A percentile compares a stretch with the other conserved stretches of the same genome.
Conservation (phyloP, 768 basidiomycete species). For the Tylopilus vinaceipallidus region DNA sequence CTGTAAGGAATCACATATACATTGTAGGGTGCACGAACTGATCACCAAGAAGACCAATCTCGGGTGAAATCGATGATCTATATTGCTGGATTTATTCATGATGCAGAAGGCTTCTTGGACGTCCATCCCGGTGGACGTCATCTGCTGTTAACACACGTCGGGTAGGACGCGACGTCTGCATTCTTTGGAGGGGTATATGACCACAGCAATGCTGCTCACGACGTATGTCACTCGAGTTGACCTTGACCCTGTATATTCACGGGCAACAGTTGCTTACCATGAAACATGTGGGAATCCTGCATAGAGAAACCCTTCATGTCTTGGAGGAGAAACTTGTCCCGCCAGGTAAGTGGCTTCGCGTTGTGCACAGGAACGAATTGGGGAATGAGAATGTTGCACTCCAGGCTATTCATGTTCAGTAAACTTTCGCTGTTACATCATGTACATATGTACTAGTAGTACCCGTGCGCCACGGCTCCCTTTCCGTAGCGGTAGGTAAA, state of each 20-base stretch:
- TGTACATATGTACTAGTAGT: too few relatives aligned
- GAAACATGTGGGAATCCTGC: slow-evolving; percentile 6
- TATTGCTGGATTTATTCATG: slow-evolving; percentile 1
- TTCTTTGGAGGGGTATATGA: slow-evolving; percentile 7
- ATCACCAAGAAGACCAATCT: neutral
- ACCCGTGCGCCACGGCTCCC: too few relatives aligned
- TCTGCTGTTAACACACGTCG: slow-evolving; percentile 1
- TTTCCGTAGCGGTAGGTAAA: too few relatives aligned
- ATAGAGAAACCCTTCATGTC: neutral
- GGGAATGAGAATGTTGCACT: too few relatives aligned
- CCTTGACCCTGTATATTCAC: neutral
- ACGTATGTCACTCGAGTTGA: neutral
- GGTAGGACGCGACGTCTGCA: slow-evolving; percentile 1
- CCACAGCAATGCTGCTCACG: slow-evolving; percentile 3
- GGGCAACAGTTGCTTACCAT: neutral
- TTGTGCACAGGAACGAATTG: neutral
- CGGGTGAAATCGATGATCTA: neutral
- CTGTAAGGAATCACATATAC: neutral
- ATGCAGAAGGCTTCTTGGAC: neutral
- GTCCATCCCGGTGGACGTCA: neutral
- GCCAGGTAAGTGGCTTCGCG: neutral
- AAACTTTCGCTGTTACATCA: too few relatives aligned
- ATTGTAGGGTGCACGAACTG: neutral
- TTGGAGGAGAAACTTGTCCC: slow-evolving; percentile 3
- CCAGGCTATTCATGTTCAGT: too few relatives aligned